Percentiles rank a stretch among this genome's conserved stretches.
Conservation (phyloP, 225 moss, liverwort and hornwort species). For the Polytrichum formosum region DNA sequence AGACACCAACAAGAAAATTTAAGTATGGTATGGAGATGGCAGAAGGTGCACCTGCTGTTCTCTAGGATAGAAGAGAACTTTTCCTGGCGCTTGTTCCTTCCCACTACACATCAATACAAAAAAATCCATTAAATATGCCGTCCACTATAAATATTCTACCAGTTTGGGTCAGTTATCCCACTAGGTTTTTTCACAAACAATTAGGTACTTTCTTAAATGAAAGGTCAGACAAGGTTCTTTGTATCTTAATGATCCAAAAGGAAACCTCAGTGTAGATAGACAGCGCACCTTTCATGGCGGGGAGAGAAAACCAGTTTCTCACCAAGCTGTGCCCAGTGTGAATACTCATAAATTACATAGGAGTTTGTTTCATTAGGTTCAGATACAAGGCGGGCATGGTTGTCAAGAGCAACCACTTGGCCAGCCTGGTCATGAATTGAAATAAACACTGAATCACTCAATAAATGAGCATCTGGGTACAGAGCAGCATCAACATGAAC, state of each 20-base stretch:
- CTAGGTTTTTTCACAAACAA: too few species aligned
- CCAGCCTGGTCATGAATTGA: constrained; percentile 64
- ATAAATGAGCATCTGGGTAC: constrained; percentile 30
- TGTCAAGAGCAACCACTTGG: constrained; percentile 42
- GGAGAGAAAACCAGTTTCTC: constrained; percentile 63
- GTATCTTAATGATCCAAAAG: too few species aligned
- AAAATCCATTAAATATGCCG: neutral
- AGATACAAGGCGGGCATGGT: constrained; percentile 62
- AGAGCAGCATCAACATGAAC: constrained; percentile 66
- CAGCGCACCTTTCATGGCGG: constrained; percentile 44
- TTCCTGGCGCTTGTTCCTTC: constrained; percentile 18
- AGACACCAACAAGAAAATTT: too few species aligned
- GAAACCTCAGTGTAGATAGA: neutral
- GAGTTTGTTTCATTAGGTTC: constrained; percentile 57
- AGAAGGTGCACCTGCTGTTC: constrained; percentile 38
- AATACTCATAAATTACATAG: constrained; percentile 67
- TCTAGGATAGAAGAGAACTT: constrained; percentile 71
- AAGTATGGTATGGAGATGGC: neutral
- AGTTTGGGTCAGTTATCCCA: too few species aligned
- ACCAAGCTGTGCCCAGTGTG: constrained; percentile 81
- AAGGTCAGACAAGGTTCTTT: too few species aligned
- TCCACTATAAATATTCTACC: too few species aligned
- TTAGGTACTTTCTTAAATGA: too few species aligned
- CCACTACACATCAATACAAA: constrained; percentile 14
- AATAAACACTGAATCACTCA: constrained; percentile 51